phyloP scores from a whole-genome alignment of 768 basidiomycete genomes.

The Tricholoma saponaceum region DNA sequence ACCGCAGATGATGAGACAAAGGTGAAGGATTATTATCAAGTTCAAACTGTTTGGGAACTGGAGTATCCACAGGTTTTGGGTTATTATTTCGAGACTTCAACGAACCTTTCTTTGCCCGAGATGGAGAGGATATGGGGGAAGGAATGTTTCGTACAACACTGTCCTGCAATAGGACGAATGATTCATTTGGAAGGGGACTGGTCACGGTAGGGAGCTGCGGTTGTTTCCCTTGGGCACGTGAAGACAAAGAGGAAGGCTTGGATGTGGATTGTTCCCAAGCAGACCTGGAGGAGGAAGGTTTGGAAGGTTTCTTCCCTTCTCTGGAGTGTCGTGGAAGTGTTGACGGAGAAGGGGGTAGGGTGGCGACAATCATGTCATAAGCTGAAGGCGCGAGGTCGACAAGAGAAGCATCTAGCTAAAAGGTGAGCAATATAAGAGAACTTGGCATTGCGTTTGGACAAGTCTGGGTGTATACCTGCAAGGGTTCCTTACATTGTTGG shows the following conservation, averaged over 20 bases:
- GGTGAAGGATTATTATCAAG: constrained; percentile 64
- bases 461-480: constrained; percentile 52
- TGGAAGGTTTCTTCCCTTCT: constrained; percentile 42
- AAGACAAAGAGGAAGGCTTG: constrained; percentile 38
- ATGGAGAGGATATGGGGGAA: constrained; percentile 39
- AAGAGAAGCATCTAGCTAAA: constrained; percentile 85
- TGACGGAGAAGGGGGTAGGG: constrained; percentile 54
- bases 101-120: constrained; percentile 40
- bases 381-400: constrained; percentile 82
- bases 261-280: constrained; percentile 53
- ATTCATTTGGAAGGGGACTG: constrained; percentile 68
- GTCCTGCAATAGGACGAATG: constrained; percentile 88
- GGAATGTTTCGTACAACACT: constrained; percentile 74
- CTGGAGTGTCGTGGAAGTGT: constrained; percentile 32
- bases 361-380: constrained; percentile 78
- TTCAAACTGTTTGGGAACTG: constrained; percentile 34
- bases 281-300: constrained; percentile 48
- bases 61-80: constrained; percentile 23
- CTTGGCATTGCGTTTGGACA: neutral
- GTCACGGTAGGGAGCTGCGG: constrained; percentile 34
- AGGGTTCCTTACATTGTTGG: constrained; percentile 88
- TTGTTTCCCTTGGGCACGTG: constrained; percentile 59
- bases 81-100: constrained; percentile 30
- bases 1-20: constrained; percentile 73
- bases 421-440: neutral